Percentiles rank a stretch among this genome's conserved stretches.
These are phyloP conservation scores for Endotrypanum monterogeii DNA, from an alignment of 208 protist species.

Conservation along the genomic window DNA sequence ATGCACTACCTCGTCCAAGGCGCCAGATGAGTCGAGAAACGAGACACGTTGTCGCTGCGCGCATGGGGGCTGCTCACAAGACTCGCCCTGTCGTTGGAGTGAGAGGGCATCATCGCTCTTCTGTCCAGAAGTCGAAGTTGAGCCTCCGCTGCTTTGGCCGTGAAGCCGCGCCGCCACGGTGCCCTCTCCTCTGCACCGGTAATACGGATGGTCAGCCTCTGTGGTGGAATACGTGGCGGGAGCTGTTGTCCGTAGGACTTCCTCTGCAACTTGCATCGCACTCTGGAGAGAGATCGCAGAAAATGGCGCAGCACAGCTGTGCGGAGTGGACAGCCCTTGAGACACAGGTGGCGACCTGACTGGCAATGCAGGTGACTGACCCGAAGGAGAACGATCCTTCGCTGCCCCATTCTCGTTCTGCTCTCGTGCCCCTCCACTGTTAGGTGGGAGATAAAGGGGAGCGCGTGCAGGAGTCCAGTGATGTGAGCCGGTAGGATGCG, in stretches of 20 bases:
- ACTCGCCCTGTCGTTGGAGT: background rate
- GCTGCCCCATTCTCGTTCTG: background rate
- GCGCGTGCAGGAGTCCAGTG: slow-evolving; percentile 17
- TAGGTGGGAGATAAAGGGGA: background rate
- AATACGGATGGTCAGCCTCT: slow-evolving; percentile 18
- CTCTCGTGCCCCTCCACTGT: background rate
- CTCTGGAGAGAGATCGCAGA: background rate
- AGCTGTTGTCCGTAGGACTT: slow-evolving; percentile 21
- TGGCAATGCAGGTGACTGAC: background rate
- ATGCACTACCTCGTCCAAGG: background rate
- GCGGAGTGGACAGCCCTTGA: background rate
- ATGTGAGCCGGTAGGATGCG: background rate
- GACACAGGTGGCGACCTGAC: background rate
- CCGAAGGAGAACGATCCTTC: background rate
- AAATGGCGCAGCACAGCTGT: background rate
- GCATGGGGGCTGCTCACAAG: background rate
- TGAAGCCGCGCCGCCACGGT: background rate
- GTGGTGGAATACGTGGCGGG: background rate
- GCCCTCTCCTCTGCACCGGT: background rate
- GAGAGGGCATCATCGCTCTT: background rate
- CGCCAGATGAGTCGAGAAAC: background rate
- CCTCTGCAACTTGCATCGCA: slow-evolving; percentile 24
- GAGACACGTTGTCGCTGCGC: background rate
- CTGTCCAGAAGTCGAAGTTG: background rate
- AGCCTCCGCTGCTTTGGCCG: background rate